phyloP scores from a whole-genome alignment of 495 filamentous ascomycete genomes.

The Aspergillus mulundensis region DNA sequence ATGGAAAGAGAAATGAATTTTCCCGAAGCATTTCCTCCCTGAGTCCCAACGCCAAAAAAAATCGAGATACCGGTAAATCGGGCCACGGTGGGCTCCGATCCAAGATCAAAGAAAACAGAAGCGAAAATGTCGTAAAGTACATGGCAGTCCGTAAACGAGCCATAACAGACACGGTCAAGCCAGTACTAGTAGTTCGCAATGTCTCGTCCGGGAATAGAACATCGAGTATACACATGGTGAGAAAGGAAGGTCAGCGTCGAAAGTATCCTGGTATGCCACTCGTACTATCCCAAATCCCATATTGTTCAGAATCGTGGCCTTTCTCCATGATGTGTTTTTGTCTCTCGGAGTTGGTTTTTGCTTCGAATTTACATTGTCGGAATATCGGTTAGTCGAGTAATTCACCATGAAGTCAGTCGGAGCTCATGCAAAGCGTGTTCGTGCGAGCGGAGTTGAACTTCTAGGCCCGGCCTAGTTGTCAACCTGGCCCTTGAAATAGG shows the following conservation, averaged over 20 bases:
- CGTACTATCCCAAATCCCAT: not conserved
- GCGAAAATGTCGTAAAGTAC: conserved; percentile 11
- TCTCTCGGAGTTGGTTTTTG: not conserved
- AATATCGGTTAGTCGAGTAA: not conserved
- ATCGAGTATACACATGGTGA: conserved; percentile 16
- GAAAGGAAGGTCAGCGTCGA: conserved; percentile 11
- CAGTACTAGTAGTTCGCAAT: conserved; percentile 4
- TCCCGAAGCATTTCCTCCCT: conserved; percentile 21
- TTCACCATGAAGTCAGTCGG: not conserved
- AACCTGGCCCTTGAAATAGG: conserved; percentile 56
- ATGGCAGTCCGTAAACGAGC: conserved; percentile 9
- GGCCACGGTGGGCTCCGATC: conserved; percentile 15
- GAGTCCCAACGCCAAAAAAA: conserved; percentile 34
- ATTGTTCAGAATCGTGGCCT: not conserved
- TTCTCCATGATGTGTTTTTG: not conserved
- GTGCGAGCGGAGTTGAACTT: conserved; percentile 15
- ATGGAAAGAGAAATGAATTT: conserved; percentile 12
- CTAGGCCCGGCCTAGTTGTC: conserved; percentile 20
- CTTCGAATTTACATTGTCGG: conserved; percentile 5
- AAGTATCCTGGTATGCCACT: conserved; percentile 1
- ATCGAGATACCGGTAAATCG: conserved; percentile 25
- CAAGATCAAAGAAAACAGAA: conserved; percentile 11
- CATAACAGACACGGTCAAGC: conserved; percentile 9
- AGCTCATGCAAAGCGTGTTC: conserved; percentile 8
- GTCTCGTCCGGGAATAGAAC: conserved; percentile 13